Base-by-base conservation (phyloP, 768 basidiomycete genomes). In the Amanita phalloides region DNA sequence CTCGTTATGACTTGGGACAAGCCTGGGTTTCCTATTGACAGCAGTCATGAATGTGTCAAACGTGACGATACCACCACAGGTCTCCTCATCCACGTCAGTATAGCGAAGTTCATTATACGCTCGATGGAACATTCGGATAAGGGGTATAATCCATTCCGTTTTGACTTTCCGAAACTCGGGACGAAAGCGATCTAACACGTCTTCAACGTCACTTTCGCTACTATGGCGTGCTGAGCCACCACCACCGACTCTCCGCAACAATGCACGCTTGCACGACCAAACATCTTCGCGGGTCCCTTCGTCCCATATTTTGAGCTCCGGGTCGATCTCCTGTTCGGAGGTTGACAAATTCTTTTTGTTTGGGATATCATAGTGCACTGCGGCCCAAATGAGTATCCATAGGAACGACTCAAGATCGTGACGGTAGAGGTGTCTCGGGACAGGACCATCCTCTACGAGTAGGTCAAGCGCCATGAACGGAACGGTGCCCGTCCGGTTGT, bases 381-480 rank as follows among this genome's bases (percentile, higher is more conserved):
- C 57, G 0, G 58, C 60, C 60, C 59, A 62, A 13, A 60, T 49
- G 25, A 64, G 56, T 37, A 66, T 54, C 45, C 62, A 62, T 28
- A 58, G 53, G 36, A 64, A 58, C 4, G 62, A 63, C 47, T 64
- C 65, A 2, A 64, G 58, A 30, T 64, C 62, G 33, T 61, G 62
- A 0, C 61, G 60, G 53, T 61, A 64, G 37, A 59, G 49, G 39
- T 62, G 63, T 4, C 30, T 20, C 5, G 61, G 58, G 26, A 17
- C 36, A 1, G 58, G 54, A 8, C 42, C 49, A 23, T 51, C 49
- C 3, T 51, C 49, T n/a, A 14, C 35, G 11, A 65, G 56, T 6
- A 64, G 59, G 23, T 64, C 66, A 7, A 54, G 13, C 3, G 64
- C 63, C 61, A 64, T 62, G 61, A 65, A 68, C 2, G 64, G 60